Percentiles rank a stretch among this genome's conserved stretches.
phyloP scores from a whole-genome alignment of 2,329 filamentous ascomycete species.

The Alternaria consortialis region DNA sequence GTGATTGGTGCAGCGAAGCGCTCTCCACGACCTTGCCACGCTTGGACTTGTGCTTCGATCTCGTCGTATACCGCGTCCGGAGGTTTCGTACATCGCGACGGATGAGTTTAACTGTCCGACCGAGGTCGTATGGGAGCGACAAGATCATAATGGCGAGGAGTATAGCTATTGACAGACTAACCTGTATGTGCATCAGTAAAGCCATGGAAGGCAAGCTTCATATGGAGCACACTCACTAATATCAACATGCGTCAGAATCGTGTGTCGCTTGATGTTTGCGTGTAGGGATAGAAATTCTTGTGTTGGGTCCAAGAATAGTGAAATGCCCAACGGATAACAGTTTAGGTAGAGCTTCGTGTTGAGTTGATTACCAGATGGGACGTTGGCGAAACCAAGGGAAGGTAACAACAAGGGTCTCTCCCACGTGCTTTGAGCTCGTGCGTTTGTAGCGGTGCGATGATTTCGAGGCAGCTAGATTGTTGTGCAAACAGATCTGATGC shows the following conservation, averaged over 20 bases:
- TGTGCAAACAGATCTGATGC: background rate
- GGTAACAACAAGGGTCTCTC: background rate
- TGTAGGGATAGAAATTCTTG: background rate
- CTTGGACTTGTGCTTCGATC: constrained; percentile 5
- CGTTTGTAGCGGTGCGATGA: background rate
- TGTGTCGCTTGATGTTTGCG: background rate
- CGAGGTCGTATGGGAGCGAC: constrained; percentile 11
- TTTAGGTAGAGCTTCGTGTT: background rate
- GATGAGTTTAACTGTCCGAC: constrained; percentile 27
- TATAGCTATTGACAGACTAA: background rate
- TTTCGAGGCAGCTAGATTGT: background rate
- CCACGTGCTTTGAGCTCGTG: background rate
- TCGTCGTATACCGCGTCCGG: constrained; percentile 8
- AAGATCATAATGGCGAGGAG: constrained; percentile 6
- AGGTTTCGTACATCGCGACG: constrained; percentile 30
- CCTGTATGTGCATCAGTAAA: background rate
- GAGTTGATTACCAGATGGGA: background rate
- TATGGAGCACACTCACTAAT: background rate
- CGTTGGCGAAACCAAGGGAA: background rate
- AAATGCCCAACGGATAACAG: background rate
- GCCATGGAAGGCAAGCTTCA: background rate
- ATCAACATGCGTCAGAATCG: background rate
- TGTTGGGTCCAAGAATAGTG: background rate
- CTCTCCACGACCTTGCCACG: background rate
- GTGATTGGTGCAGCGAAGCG: background rate